Conservation (phyloP, 495 filamentous ascomycete species). For the Talaromyces wortmannii region DNA sequence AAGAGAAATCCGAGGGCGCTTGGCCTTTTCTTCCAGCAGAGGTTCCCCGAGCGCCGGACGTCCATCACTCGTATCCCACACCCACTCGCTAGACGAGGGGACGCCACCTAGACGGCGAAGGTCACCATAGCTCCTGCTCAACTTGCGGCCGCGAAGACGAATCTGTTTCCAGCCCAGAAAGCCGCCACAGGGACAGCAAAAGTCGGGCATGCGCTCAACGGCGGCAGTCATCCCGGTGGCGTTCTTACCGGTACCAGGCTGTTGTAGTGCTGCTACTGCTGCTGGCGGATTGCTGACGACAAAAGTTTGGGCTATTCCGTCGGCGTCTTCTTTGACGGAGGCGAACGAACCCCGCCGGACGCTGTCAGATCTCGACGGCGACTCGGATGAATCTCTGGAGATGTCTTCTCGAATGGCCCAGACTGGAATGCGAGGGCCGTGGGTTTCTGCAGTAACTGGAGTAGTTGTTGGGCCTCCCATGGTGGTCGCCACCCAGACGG, state of each 20-base stretch:
- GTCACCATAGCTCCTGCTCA: conserved; percentile 69
- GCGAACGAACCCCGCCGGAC: conserved; percentile 35
- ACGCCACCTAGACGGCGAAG: conserved; percentile 45
- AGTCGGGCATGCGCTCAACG: conserved; percentile 35
- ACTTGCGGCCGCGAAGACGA: conserved; percentile 53
- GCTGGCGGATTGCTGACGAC: conserved; percentile 51
- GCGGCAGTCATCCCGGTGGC: conserved; percentile 2
- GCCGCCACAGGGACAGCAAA: conserved; percentile 64
- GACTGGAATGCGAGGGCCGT: not conserved
- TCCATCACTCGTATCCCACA: conserved; percentile 38
- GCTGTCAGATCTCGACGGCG: conserved; percentile 32
- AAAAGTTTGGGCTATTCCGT: conserved; percentile 64
- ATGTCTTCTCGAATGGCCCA: conserved; percentile 7
- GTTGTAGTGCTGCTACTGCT: conserved; percentile 27
- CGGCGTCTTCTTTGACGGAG: conserved; percentile 40
- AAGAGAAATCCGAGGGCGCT: conserved; percentile 28
- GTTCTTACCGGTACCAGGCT: not conserved
- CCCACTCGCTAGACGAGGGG: conserved; percentile 43
- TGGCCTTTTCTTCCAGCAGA: not conserved
- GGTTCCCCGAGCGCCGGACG: conserved; percentile 20
- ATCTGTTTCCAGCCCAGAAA: conserved; percentile 71
- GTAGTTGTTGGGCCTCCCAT: conserved; percentile 12
- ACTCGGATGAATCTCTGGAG: conserved; percentile 29
- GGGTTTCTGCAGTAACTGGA: conserved; percentile 16
- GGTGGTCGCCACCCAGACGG: conserved; percentile 12